These are phyloP conservation scores for Rhizopus sp. DNA, from an alignment of 371 early-diverging fungal genomes.

Conservation along the genomic window DNA sequence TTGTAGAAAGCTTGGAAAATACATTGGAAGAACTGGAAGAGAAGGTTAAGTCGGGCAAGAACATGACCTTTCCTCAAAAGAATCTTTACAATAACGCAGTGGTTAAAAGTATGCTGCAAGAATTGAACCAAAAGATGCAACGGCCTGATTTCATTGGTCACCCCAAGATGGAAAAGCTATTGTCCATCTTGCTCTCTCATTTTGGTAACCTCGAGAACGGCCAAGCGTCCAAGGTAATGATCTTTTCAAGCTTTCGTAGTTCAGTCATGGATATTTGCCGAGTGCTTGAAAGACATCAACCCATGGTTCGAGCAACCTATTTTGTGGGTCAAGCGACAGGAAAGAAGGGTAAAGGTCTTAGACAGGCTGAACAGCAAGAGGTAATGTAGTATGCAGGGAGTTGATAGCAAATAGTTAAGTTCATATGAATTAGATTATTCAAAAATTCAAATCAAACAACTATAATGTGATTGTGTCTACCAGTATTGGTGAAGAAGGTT, in stretches of 20 bases:
- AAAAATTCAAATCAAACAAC: constrained; percentile 69
- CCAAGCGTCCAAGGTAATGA: constrained; percentile 73
- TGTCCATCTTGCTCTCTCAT: constrained; percentile 68
- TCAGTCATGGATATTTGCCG: constrained; percentile 86
- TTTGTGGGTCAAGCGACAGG: constrained; percentile 86
- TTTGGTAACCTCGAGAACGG: constrained; percentile 35
- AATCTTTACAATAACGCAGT: constrained; percentile 3
- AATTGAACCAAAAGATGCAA: constrained; percentile 3
- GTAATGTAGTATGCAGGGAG: constrained; percentile 26
- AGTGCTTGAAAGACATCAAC: constrained; percentile 64
- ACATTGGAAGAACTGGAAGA: constrained; percentile 26
- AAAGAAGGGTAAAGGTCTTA: constrained; percentile 70
- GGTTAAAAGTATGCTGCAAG: not conserved
- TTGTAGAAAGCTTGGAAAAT: constrained; percentile 46
- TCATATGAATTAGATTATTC: constrained; percentile 21
- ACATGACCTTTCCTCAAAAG: not conserved
- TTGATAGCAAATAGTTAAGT: not conserved
- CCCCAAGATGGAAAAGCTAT: constrained; percentile 80
- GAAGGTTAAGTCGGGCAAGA: not conserved
- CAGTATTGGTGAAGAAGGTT: constrained; percentile 95
- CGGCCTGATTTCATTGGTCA: constrained; percentile 69
- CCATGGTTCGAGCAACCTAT: constrained; percentile 66
- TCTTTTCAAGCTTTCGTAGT: constrained; percentile 87
- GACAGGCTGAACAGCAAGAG: constrained; percentile 85
- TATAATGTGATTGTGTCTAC: constrained; percentile 90